Evolutionary conservation across 2,329 filamentous ascomycete genomes (phyloP).

Genomic region (Penicillium sp.): DNA sequence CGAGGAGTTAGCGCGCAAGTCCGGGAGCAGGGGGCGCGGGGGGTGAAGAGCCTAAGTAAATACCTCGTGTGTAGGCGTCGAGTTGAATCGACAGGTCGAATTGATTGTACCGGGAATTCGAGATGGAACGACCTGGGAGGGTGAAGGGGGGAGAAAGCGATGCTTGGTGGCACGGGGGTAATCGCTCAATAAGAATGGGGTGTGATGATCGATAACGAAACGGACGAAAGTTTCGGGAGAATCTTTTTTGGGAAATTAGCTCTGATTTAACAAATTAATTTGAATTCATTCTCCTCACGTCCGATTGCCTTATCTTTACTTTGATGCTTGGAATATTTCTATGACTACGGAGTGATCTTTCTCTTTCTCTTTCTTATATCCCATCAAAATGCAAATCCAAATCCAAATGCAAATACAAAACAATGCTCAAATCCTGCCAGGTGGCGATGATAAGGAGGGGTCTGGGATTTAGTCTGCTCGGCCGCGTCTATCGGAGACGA

Average conservation of each 20-base stretch:
- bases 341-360: too few relatives aligned
- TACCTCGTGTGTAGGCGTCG: slow-evolving; percentile 12
- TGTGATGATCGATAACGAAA: too few relatives aligned
- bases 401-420: too few relatives aligned
- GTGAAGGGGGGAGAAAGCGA: not conserved
- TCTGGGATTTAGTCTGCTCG: slow-evolving; percentile 6
- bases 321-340: too few relatives aligned
- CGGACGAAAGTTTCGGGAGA: not conserved
- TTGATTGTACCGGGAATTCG: too few relatives aligned
- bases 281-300: too few relatives aligned
- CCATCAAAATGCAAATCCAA: too few relatives aligned
- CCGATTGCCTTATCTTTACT: too few relatives aligned
- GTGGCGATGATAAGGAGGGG: slow-evolving; percentile 6
- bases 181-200: slow-evolving; percentile 26
- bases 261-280: not conserved
- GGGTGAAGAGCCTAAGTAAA: not conserved
- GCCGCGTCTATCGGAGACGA: slow-evolving; percentile 10
- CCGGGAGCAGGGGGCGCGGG: slow-evolving; percentile 1
- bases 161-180: slow-evolving; percentile 19
- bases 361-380: too few relatives aligned
- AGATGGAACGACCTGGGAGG: not conserved
- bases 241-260: not conserved
- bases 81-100: slow-evolving; percentile 9
- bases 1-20: slow-evolving; percentile 12
- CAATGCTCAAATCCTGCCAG: too few relatives aligned